These are phyloP conservation scores for Fusarium anguioides DNA, from an alignment of 2,329 filamentous ascomycete genomes.

Conservation along the genomic window DNA sequence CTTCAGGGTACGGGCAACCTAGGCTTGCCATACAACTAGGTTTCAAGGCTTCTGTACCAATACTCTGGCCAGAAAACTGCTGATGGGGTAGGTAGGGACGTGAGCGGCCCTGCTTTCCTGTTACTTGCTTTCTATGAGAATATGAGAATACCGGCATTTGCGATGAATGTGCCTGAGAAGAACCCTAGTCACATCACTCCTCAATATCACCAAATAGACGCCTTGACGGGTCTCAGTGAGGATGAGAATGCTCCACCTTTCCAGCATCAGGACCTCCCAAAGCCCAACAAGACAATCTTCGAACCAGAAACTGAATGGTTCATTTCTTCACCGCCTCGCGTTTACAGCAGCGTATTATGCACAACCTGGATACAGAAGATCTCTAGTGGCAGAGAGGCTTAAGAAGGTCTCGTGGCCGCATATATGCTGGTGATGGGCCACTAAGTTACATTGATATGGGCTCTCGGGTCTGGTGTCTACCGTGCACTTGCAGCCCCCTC, in stretches of 20 bases:
- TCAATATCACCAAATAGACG: conserved; percentile 24
- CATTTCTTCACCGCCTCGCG: conserved; percentile 44
- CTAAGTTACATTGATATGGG: conserved; percentile 44
- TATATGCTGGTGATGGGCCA: conserved; percentile 42
- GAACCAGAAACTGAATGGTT: conserved; percentile 35
- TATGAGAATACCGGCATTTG: conserved; percentile 20
- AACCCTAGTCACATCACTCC: conserved; percentile 24
- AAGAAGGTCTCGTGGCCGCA: conserved; percentile 38
- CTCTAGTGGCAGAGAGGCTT: conserved; percentile 39
- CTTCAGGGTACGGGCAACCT: conserved; percentile 21
- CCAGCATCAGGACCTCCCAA: conserved; percentile 30
- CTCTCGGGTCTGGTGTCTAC: conserved; percentile 42
- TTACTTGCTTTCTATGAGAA: conserved; percentile 6
- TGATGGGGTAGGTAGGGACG: conserved; percentile 14
- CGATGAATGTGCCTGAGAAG: conserved; percentile 14
- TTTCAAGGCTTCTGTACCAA: conserved; percentile 3
- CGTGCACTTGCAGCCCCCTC: conserved; percentile 37
- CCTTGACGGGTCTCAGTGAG: conserved; percentile 34
- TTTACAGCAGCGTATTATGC: conserved; percentile 42
- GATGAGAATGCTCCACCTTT: conserved; percentile 38
- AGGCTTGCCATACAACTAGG: conserved; percentile 24
- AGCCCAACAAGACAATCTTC: conserved; percentile 39
- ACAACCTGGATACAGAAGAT: conserved; percentile 29
- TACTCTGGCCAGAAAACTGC: neutral
- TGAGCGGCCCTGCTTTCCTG: conserved; percentile 9